A percentile compares a stretch with the other conserved stretches of the same genome.
Conservation (phyloP, 2,329 filamentous ascomycete genomes). For the Penicillium sp. region DNA sequence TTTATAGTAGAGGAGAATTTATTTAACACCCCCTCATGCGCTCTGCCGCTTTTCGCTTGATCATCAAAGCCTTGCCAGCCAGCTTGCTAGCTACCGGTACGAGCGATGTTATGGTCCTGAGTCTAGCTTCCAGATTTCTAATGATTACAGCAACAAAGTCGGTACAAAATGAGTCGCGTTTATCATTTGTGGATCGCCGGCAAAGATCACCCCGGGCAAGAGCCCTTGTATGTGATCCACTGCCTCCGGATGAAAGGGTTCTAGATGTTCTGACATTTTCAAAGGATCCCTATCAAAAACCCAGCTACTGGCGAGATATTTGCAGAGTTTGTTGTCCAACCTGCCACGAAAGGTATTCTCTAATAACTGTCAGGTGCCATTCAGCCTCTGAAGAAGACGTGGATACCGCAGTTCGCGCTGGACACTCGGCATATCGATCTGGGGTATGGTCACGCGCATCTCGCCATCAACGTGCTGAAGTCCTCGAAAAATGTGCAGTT, state of each 20-base stretch:
- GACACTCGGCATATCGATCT: conserved; percentile 17
- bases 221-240: conserved; percentile 9
- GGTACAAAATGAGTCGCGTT: too few relatives aligned
- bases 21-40: too few relatives aligned
- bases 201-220: conserved; percentile 16
- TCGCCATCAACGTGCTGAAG: conserved; percentile 26
- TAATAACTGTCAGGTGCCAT: conserved; percentile 20
- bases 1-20: too few relatives aligned
- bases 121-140: too few relatives aligned
- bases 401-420: conserved; percentile 14
- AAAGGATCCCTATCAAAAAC: conserved; percentile 23
- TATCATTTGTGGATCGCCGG: conserved; percentile 25
- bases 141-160: too few relatives aligned
- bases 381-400: conserved; percentile 21
- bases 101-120: too few relatives aligned
- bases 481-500: conserved; percentile 23
- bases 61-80: too few relatives aligned
- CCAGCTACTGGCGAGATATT: conserved; percentile 25
- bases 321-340: conserved; percentile 13
- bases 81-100: too few relatives aligned
- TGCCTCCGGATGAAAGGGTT: too few relatives aligned
- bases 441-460: conserved; percentile 25
- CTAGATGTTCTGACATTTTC: not conserved
- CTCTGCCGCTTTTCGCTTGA: too few relatives aligned
- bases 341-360: not conserved